phyloP scores from a whole-genome alignment of 495 filamentous ascomycete species.

The Penicillium pancosmium region DNA sequence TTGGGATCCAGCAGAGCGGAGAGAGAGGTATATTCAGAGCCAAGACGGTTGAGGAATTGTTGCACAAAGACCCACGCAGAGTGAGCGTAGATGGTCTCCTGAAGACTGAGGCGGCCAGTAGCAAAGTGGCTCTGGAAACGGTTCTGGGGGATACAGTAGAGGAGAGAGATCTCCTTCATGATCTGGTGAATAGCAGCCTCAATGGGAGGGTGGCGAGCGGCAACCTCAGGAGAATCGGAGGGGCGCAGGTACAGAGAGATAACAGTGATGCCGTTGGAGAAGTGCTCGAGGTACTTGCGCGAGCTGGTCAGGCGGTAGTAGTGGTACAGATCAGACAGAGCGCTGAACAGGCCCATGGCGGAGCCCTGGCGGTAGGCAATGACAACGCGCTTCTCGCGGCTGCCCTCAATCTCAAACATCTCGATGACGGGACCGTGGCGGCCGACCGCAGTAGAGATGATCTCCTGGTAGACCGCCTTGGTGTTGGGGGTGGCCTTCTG shows the following conservation, averaged over 20 bases:
- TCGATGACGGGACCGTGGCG: constrained; percentile 94
- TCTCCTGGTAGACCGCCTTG: constrained; percentile 89
- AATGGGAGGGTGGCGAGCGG: constrained; percentile 70
- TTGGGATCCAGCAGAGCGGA: constrained; percentile 77
- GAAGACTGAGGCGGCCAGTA: constrained; percentile 84
- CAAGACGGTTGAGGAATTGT: constrained; percentile 95
- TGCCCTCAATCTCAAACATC: constrained; percentile 92
- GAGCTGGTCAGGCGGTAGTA: constrained; percentile 97
- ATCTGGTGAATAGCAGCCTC: constrained; percentile 97
- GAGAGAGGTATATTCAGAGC: constrained; percentile 87
- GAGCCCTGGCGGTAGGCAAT: constrained; percentile 92
- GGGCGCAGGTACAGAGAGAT: constrained; percentile 93
- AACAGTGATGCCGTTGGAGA: constrained; percentile 96
- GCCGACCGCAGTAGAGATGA: constrained; percentile 80
- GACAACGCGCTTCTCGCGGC: constrained; percentile 87
- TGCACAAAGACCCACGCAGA: constrained; percentile 97
- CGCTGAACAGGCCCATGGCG: constrained; percentile 91
- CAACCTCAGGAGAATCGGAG: constrained; percentile 51
- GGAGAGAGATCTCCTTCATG: constrained; percentile 94
- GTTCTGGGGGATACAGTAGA: constrained; percentile 98
- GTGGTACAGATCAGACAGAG: constrained; percentile 94
- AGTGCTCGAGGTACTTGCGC: constrained; percentile 97
- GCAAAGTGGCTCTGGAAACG: constrained; percentile 89
- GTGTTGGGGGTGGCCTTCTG: constrained; percentile 96
- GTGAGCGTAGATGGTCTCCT: constrained; percentile 96